Conservation (phyloP, 2,329 filamentous ascomycete genomes). For the Aspergillus sp. region DNA sequence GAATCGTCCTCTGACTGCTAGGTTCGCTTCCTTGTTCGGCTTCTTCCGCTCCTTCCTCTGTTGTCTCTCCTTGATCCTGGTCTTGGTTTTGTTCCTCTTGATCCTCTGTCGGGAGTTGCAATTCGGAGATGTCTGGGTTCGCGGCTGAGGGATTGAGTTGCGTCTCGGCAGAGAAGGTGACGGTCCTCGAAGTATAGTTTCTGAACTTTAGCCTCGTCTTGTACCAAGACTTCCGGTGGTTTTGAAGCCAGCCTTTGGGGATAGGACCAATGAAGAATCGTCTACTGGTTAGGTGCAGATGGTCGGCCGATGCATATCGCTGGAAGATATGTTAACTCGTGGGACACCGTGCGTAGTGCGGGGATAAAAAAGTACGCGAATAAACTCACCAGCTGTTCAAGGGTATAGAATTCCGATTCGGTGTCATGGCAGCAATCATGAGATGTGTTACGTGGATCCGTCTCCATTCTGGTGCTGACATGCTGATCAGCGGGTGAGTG, state of each 20-base stretch:
- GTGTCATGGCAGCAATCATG: constrained; percentile 34
- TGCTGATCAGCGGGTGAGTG: constrained; percentile 16
- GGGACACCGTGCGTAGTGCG: not conserved
- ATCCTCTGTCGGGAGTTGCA: constrained; percentile 2
- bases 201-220: constrained; percentile 42
- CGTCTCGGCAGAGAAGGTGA: constrained; percentile 53
- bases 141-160: constrained; percentile 40
- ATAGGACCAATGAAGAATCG: constrained; percentile 66
- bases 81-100: not conserved
- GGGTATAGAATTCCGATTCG: constrained; percentile 52
- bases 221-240: constrained; percentile 63
- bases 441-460: constrained; percentile 12
- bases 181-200: constrained; percentile 46
- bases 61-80: constrained; percentile 10
- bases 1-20: constrained; percentile 5
- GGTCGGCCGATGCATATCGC: constrained; percentile 61
- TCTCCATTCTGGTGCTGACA: constrained; percentile 19
- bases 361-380: not conserved
- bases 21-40: constrained; percentile 12
- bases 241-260: constrained; percentile 63
- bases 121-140: constrained; percentile 20
- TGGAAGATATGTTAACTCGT: constrained; percentile 19
- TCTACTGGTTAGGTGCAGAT: constrained; percentile 60
- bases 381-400: constrained; percentile 50
- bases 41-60: constrained; percentile 15